A percentile compares a stretch with the other conserved stretches of the same genome.
Conservation (phyloP, 2,329 filamentous ascomycete species). For the Trichophyton rubrum region DNA sequence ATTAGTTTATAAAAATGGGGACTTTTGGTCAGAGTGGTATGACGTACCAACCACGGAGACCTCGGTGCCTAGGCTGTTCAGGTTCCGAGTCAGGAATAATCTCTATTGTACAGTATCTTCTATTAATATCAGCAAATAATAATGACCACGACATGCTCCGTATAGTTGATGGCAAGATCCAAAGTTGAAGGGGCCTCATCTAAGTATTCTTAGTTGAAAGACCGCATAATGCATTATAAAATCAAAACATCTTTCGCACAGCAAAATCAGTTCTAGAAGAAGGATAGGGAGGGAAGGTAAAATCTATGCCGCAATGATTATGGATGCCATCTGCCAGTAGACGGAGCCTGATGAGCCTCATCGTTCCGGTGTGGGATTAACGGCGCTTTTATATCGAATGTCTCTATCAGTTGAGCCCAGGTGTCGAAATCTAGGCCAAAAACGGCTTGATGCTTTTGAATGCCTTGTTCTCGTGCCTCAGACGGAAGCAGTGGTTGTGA, state of each 20-base stretch:
- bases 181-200: not conserved
- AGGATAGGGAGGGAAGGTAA: not conserved
- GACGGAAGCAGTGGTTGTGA: conserved; percentile 36
- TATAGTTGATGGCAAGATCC: not conserved
- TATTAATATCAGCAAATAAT: not conserved
- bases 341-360: conserved; percentile 20
- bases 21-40: not conserved
- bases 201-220: not conserved
- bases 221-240: not conserved
- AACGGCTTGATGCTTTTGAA: conserved; percentile 69
- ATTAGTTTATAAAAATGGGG: no score
- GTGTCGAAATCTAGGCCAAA: conserved; percentile 74
- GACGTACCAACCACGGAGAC: not conserved
- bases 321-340: conserved; percentile 1
- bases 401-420: conserved; percentile 66
- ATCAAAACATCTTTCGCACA: not conserved
- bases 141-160: not conserved
- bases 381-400: conserved; percentile 61
- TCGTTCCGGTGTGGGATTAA: conserved; percentile 76
- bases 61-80: not conserved
- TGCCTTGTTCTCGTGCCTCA: conserved; percentile 39
- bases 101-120: not conserved
- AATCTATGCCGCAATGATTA: not conserved
- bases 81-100: not conserved
- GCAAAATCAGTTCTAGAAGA: conserved; percentile 3